A percentile compares a stretch with the other conserved stretches of the same genome.
phyloP scores from a whole-genome alignment of 345 rosid genomes.

The Lepidium sativum region DNA sequence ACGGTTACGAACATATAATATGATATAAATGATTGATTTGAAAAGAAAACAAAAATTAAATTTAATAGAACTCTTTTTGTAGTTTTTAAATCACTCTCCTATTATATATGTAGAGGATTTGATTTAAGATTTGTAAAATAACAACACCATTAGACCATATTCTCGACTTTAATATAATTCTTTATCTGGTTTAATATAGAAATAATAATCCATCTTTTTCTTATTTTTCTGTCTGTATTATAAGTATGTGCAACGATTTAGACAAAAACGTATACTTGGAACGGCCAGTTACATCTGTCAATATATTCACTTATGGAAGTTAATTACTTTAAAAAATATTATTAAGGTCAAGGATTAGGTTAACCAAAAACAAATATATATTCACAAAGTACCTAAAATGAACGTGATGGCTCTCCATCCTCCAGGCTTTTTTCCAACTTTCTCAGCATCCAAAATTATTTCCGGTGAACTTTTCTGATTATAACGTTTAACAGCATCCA shows the following conservation, averaged over 20 bases:
- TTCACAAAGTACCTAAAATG: conserved; percentile 62
- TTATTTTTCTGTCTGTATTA: not conserved
- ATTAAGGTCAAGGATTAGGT: too few relatives aligned
- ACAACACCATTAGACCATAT: too few relatives aligned
- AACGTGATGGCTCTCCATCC: conserved; percentile 82
- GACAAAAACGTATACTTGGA: not conserved
- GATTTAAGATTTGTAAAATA: too few relatives aligned
- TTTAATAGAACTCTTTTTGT: too few relatives aligned
- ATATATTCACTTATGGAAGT: not conserved
- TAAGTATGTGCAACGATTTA: not conserved
- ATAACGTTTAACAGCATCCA: not conserved
- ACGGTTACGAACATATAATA: too few relatives aligned
- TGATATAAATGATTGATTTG: not conserved
- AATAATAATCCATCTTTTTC: too few relatives aligned
- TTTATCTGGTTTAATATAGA: too few relatives aligned
- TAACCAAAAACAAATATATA: too few relatives aligned
- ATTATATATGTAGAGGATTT: too few relatives aligned
- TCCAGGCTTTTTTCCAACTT: conserved; percentile 39
- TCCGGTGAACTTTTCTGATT: conserved; percentile 3
- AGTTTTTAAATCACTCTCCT: too few relatives aligned
- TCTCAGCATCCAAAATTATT: not conserved
- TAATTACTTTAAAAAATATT: too few relatives aligned
- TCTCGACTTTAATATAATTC: too few relatives aligned
- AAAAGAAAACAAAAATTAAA: not conserved
- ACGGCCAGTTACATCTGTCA: not conserved